Base-by-base conservation (phyloP, 306 rosid species). In the Casuarina equisetifolia region DNA sequence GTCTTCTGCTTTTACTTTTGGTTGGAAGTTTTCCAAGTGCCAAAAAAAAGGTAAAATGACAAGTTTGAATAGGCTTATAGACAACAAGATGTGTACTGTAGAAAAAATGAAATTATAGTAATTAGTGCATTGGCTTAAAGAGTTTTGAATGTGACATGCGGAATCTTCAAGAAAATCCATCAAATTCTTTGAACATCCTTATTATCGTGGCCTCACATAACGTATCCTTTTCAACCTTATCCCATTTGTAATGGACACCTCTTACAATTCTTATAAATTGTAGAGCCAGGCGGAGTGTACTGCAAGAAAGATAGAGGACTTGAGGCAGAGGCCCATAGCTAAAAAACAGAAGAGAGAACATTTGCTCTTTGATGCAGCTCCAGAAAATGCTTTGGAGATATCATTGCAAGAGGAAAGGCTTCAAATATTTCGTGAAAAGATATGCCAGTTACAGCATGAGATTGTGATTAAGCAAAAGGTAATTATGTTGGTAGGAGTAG, bases 381-480 rank as follows among this genome's bases (percentile, higher is more conserved):
- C 55, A 16, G 75, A 48, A 45, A 78, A 88, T 79, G 79, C 86
- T 81, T 80, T 84, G 67, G 76, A 80, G 71, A 39, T 84, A 68
- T 84, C 83, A 54, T 81, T 82, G 35, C 88, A 85, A 6, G 92
- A 90, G 89, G 91, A 90, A 84, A 94, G 87, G 66, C 89, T 90
- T 81, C 86, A 84, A 80, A 88, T 84, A 70, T 85, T 92, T 78
- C 66, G 74, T 78, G 86, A 87, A 77, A 89, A 81, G 90, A 92
- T 92, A 69, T 85, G 80, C 75, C 92, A 89, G 51, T 70, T 94
- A 59, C 98, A 94, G 88, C 59, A 84, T 82, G 88, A 82, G 85
- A 90, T 80, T 82, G 77, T 69, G 67, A 89, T 93, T 73, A 85
- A 74, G 75, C 61, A 82, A 69, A 91, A 89, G 98, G 97, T 88